Evolutionary conservation across 1,284 basidiomycete genomes (phyloP).

Genomic region (Boletus mariae): DNA sequence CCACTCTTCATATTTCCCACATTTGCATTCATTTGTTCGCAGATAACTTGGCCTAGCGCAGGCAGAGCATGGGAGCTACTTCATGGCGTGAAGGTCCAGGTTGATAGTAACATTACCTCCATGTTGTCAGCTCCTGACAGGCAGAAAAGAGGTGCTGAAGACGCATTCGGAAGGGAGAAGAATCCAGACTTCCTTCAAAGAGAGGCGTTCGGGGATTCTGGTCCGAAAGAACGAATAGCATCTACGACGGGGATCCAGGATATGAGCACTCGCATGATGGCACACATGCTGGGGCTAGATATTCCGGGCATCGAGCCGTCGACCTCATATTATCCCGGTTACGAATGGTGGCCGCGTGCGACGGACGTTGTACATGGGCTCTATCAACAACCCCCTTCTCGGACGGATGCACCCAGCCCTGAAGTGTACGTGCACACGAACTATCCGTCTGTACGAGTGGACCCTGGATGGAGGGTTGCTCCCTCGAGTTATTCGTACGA

Average conservation of each 20-base stretch:
- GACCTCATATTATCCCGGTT: slow-evolving; percentile 64
- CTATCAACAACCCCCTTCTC: slow-evolving; percentile 15
- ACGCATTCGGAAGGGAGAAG: slow-evolving; percentile 60
- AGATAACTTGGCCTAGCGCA: slow-evolving; percentile 72
- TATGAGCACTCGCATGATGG: slow-evolving; percentile 58
- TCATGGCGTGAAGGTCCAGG: slow-evolving; percentile 61
- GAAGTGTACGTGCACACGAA: slow-evolving; percentile 11
- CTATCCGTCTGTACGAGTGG: slow-evolving; percentile 15
- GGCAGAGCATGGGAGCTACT: slow-evolving; percentile 66
- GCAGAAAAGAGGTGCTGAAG: slow-evolving; percentile 60
- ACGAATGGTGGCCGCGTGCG: slow-evolving; percentile 68
- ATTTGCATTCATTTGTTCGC: slow-evolving; percentile 14
- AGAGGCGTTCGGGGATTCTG: slow-evolving; percentile 38
- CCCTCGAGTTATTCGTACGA: slow-evolving; percentile 20
- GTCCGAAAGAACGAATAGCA: slow-evolving; percentile 20
- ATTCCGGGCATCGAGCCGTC: slow-evolving; percentile 58
- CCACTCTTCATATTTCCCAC: not conserved
- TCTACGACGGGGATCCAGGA: slow-evolving; percentile 47
- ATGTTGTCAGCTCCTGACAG: slow-evolving; percentile 39
- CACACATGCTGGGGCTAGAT: slow-evolving; percentile 66
- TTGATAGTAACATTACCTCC: slow-evolving; percentile 40
- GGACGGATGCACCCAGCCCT: not conserved
- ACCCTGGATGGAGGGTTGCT: slow-evolving; percentile 21
- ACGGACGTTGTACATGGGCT: slow-evolving; percentile 14
- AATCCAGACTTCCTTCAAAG: slow-evolving; percentile 44